Base-by-base conservation (phyloP, 2,329 filamentous ascomycete species). In the Fusarium tanahbumbuense region DNA sequence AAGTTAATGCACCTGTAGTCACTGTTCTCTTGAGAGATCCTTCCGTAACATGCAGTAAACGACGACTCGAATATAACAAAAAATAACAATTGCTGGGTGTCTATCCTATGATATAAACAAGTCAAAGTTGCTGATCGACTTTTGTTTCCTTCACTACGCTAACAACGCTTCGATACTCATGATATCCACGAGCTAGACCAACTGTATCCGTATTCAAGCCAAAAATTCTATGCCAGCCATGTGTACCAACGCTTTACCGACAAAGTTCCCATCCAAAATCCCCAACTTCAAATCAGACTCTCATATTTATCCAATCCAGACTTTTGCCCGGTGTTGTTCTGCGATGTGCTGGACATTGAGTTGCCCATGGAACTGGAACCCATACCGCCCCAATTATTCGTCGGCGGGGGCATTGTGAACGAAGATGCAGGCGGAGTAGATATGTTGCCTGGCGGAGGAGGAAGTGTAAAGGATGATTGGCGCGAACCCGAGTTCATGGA, bases 261-360 rank as follows among this genome's bases (percentile, higher is more conserved):
- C 42, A n/a, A 60, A 52, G 27, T 30, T 18, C 20, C 13, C 25
- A 53, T 30, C 12, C 34, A 45, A 56, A 56, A 27, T 16, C 45
- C 37, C 16, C 5, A 56, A 20, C 62, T 75, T 30, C 81, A 91
- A 72, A 92, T 78, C 71, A 92, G 76, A 80, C 90, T 92, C 78
- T 90, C 86, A 70, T 91, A 92, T 80, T 89, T 90, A 78, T 91
- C 89, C 79, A 92, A 81, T 0, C 89, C 88, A 8, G 85, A 84
- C 73, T 83, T 85, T 60, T 78, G 79, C 59, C 71, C 64, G 60
- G 69, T 73, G 60, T 53, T 77, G 52, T 71, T 74, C 56, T 42
- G 70, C 60, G 67, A 20, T 48, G 54, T 54, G 27, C 48, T 57
- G 28, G 56, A 42, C 5, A 30, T 46, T 18, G 62, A 40, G 30